Base-by-base conservation (phyloP, 768 basidiomycete genomes). In the Leucocoprinus leucothites region DNA sequence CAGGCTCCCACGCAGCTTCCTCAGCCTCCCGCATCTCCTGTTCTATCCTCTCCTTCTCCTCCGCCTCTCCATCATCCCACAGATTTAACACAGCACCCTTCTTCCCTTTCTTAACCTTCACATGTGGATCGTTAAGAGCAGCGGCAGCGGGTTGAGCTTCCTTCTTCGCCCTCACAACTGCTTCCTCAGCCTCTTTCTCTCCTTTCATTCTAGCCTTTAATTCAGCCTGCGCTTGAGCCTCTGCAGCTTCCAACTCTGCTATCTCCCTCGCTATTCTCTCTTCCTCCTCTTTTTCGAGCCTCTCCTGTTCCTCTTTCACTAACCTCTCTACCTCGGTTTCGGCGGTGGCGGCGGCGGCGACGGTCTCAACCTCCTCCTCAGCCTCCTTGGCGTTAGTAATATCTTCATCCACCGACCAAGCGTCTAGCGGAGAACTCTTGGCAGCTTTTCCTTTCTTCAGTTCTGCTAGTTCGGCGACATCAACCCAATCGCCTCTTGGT, bases 11-110 rank as follows among this genome's bases (percentile, higher is more conserved):
- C 57, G 54, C 58, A 21, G 48, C 48, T 31, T 43, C 42, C 25
- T 44, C 56, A 28, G 45, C 45, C 9, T 55, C 62, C 38, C 58
- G 53, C 8, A 55, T 53, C 13, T 54, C 61, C 28, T 61, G 57
- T 16, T 26, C 59, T 26, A 46, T 46, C 51, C 51, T 51, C 35
- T 48, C 25, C 21, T 44, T 46, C 45, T 57, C 57, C 25, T 44
- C 43, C 38, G 54, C 57, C 14, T 54, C 57, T 31, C 48, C 47
- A 19, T 56, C 54, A 14, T 56, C 54, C 54, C 54, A 49, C 38
- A 13, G 1, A n/a, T 31, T 36, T 16, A 54, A 9, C n/a, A 26
- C 21, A 13, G 35, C 19, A 9, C 43, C 49, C n/a, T 57, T 57
- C 49, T 43, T 46, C 11, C 36, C 38, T 26, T 47, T 57, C 40